Evolutionary conservation across 108 stramenopile genomes (phyloP).

Genomic region (Nitzschia palea): DNA sequence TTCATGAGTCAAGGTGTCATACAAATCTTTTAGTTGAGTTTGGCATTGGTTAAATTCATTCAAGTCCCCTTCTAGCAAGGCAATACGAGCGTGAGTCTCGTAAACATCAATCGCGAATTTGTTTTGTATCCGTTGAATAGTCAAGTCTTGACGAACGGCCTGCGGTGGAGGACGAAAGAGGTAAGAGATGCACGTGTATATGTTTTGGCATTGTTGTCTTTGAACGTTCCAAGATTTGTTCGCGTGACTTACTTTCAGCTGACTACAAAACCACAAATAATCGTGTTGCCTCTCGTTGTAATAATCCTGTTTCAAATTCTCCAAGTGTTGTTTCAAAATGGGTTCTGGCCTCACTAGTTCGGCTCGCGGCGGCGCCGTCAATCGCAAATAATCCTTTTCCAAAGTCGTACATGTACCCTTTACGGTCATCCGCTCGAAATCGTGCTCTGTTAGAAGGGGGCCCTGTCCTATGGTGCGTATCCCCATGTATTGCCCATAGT

Average conservation of each 20-base stretch:
- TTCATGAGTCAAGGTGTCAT: conserved; percentile 33
- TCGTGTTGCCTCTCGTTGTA: conserved; percentile 30
- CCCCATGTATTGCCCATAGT: conserved; percentile 72
- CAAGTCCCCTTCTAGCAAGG: conserved; percentile 77
- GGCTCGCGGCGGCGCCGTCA: conserved; percentile 71
- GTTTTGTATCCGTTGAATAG: conserved; percentile 89
- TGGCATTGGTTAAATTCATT: conserved; percentile 89
- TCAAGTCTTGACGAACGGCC: conserved; percentile 94
- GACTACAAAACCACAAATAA: conserved; percentile 91
- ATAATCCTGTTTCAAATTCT: conserved; percentile 48
- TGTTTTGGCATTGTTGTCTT: too few species aligned
- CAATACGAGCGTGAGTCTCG: conserved; percentile 94
- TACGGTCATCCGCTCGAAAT: conserved; percentile 75
- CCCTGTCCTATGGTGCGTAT: conserved; percentile 61
- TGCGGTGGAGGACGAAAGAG: conserved; percentile 17
- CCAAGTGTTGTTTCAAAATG: conserved; percentile 58
- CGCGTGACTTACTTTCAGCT: conserved; percentile 34
- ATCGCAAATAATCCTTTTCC: conserved; percentile 84
- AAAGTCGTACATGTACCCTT: conserved; percentile 70
- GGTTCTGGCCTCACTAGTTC: conserved; percentile 69
- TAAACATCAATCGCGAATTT: conserved; percentile 91
- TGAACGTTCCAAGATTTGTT: too few species aligned
- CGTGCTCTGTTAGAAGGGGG: conserved; percentile 50
- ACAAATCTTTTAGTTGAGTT: conserved; percentile 87
- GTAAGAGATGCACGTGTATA: too few species aligned